Base-by-base conservation (phyloP, 2,329 filamentous ascomycete species). In the Dryadomyces quercivorus region DNA sequence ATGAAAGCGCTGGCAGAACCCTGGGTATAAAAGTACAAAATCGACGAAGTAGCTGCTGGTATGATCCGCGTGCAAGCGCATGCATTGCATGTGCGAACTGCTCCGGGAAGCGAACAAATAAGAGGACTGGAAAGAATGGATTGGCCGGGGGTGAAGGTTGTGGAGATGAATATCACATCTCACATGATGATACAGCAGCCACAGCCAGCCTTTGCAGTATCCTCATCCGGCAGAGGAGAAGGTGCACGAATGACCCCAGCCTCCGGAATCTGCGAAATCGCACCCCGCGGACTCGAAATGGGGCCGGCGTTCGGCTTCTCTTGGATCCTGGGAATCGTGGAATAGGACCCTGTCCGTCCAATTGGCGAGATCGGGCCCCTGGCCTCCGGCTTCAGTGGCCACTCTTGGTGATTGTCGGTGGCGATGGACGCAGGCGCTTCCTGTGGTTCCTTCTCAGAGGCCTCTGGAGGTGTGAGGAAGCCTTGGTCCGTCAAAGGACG, bases 141-240 rank as follows among this genome's bases (percentile, higher is more conserved):
- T 16, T 12, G 13, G 15, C n/a, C 3, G 49, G n/a, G 16, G n/a
- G 22, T 21, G 9, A 13, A 3, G 26, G 26, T 8, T 21, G 26
- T 20, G 6, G 10, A 46, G 4, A 15, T 31, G 36, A 60, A 31
- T 31, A 31, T 31, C 4, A 5, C 26, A 89, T 31, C 4, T 31
- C 26, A 89, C 86, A 89, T 89, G 61, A 91, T 77, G 58, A 88
- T 73, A 68, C 86, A 90, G 67, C 85, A 86, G 56, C 80, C 82
- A 61, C 84, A 85, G 12, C 80, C 77, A 59, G 75, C 78, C 62
- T 81, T 75, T 61, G 75, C 36, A 2, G 49, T 52, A 71, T 60
- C 66, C 53, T 80, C 75, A 57, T 81, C 75, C 12, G 50, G 47
- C 1, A 72, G 72, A 5, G 75, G 72, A 50, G 82, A 74, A 47